Evolutionary conservation across 2,329 filamentous ascomycete genomes (phyloP).

Genomic region (Aspergillus pseudoglaucus): DNA sequence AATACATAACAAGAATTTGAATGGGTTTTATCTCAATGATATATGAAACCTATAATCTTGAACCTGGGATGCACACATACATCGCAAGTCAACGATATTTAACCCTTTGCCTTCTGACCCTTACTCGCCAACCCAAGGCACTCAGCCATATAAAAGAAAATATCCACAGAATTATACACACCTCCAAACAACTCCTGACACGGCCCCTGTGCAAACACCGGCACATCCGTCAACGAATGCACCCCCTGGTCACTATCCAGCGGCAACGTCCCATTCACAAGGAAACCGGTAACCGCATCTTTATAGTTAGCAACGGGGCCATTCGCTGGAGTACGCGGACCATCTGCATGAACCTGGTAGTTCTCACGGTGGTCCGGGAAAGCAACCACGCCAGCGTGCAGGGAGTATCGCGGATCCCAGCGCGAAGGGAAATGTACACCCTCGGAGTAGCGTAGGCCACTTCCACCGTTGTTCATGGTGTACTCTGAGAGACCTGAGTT

Average conservation of each 20-base stretch:
- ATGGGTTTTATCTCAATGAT: too few species aligned
- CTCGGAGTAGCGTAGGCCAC: conserved; percentile 59
- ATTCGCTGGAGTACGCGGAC: conserved; percentile 56
- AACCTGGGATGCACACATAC: too few species aligned
- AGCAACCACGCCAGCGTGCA: conserved; percentile 65
- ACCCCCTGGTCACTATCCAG: conserved; percentile 60
- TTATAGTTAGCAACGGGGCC: conserved; percentile 62
- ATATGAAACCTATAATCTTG: too few species aligned
- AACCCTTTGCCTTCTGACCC: too few species aligned
- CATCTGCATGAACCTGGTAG: conserved; percentile 63
- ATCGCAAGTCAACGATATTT: too few species aligned
- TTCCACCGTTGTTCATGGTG: conserved; percentile 53
- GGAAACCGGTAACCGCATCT: conserved; percentile 60
- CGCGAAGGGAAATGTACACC: conserved; percentile 72
- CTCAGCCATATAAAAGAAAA: conserved; percentile 36
- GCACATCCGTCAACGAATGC: conserved; percentile 70
- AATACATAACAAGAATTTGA: too few species aligned
- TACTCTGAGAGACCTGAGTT: conserved; percentile 72
- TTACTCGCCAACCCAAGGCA: conserved; percentile 27
- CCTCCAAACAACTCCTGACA: conserved; percentile 68
- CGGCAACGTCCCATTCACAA: conserved; percentile 69
- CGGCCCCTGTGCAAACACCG: conserved; percentile 70
- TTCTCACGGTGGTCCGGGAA: conserved; percentile 71
- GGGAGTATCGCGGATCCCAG: conserved; percentile 78
- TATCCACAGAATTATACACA: conserved; percentile 34